Evolutionary conservation across 148 eudicot genomes (phyloP).

Genomic region (Polygonum maritimum): DNA sequence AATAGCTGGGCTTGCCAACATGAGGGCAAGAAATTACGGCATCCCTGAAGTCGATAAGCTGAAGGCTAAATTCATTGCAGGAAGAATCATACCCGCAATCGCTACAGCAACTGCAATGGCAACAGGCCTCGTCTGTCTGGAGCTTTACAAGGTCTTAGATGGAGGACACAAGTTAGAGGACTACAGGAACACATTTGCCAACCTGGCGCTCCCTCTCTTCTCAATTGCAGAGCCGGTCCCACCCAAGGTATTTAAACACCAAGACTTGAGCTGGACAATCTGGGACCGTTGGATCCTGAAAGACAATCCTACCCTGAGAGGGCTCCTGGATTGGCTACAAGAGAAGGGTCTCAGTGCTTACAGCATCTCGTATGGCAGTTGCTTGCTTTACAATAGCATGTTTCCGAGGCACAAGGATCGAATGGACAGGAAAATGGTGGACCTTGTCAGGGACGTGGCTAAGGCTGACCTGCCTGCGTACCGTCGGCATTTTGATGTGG

Average conservation of each 20-base stretch:
- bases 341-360: constrained; percentile 33
- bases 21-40: constrained; percentile 27
- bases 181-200: constrained; percentile 25
- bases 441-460: constrained; percentile 18
- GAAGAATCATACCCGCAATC: constrained; percentile 26
- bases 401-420: constrained; percentile 21
- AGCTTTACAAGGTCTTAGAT: constrained; percentile 22
- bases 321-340: constrained; percentile 35
- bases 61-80: constrained; percentile 26
- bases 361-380: constrained; percentile 34
- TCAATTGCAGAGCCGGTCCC: constrained; percentile 27
- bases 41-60: constrained; percentile 24
- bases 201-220: constrained; percentile 28
- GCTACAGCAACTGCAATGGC: constrained; percentile 28
- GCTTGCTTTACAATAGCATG: constrained; percentile 34
- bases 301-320: constrained; percentile 26
- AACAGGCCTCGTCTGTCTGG: constrained; percentile 23
- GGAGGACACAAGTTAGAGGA: constrained; percentile 26
- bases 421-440: constrained; percentile 24
- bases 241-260: constrained; percentile 25
- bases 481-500: constrained; percentile 20
- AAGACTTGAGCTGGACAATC: constrained; percentile 29
- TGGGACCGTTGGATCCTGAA: constrained; percentile 26
- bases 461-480: constrained; percentile 19
- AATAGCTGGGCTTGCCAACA: constrained; percentile 32